These are phyloP conservation scores for Teratosphaeria epicoccoides DNA, from an alignment of 2,329 filamentous ascomycete genomes.

Conservation along the genomic window DNA sequence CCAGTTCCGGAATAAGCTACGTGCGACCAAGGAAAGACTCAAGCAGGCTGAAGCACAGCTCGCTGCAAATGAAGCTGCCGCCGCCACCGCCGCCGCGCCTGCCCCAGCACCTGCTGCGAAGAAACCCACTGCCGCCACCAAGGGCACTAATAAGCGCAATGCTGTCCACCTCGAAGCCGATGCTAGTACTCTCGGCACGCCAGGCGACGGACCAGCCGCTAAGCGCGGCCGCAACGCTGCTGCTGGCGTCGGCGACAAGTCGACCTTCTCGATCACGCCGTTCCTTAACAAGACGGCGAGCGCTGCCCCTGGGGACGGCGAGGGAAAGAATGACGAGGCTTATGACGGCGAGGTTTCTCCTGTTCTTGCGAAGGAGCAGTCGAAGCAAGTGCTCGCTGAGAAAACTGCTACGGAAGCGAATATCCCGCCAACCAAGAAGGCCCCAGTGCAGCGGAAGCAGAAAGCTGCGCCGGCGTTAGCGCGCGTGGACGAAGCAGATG, in stretches of 20 bases:
- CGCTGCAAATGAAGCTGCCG: constrained; percentile 27
- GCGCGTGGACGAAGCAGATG: constrained; percentile 31
- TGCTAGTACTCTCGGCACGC: constrained; percentile 38
- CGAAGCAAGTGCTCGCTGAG: constrained; percentile 34
- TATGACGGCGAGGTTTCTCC: constrained; percentile 16
- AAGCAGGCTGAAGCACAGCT: constrained; percentile 51
- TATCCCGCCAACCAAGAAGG: constrained; percentile 23
- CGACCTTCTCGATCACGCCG: constrained; percentile 84
- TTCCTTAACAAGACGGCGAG: constrained; percentile 70
- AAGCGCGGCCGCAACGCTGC: constrained; percentile 41
- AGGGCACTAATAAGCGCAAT: constrained; percentile 30
- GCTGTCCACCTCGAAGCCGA: constrained; percentile 37
- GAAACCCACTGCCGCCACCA: constrained; percentile 23
- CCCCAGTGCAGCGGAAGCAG: constrained; percentile 29
- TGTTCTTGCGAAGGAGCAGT: constrained; percentile 16
- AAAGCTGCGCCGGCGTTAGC: constrained; percentile 30
- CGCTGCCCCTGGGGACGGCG: constrained; percentile 36
- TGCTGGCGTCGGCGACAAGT: constrained; percentile 68
- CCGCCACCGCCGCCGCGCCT: constrained; percentile 22
- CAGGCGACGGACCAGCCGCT: constrained; percentile 35
- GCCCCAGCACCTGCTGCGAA: constrained; percentile 14
- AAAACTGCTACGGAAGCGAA: constrained; percentile 36
- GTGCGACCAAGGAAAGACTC: constrained; percentile 59
- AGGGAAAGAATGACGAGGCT: constrained; percentile 13
- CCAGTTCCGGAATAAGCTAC: constrained; percentile 58